Evolutionary conservation across 768 basidiomycete genomes (phyloP).

Genomic region (Tubosaeta sp.): DNA sequence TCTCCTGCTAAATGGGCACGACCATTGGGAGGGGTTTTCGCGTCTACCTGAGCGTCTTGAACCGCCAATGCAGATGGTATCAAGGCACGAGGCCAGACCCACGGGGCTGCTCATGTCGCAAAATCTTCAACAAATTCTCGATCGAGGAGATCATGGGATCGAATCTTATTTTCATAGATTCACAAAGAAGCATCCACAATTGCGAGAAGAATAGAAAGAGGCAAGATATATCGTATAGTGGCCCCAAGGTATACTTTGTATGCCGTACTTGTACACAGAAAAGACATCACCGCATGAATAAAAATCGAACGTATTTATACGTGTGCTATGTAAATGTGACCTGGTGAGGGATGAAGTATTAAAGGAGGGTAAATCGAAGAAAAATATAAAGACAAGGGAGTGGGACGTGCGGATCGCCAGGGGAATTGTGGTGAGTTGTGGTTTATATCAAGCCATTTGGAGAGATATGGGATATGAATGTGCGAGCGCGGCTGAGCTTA

Average conservation of each 20-base stretch:
- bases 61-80: no score
- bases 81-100: no score
- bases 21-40: no score
- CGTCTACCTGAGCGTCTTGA: no score
- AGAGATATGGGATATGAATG: not conserved
- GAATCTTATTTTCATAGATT: no score
- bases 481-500: not conserved
- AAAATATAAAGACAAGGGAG: not conserved
- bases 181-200: no score
- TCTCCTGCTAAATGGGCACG: no score
- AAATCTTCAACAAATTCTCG: no score
- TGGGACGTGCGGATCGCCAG: not conserved
- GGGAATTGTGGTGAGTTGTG: not conserved
- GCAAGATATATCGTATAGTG: not conserved
- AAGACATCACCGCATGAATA: not conserved
- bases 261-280: not conserved
- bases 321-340: not conserved
- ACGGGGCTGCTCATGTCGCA: no score
- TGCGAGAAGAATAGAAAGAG: no score
- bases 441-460: not conserved
- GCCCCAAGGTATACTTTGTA: not conserved
- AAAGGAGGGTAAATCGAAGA: not conserved
- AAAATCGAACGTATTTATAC: not conserved
- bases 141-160: no score
- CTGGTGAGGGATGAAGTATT: not conserved